A percentile compares a stretch with the other conserved stretches of the same genome.
Conservation (phyloP, 306 rosid species). For the Vigna hirtella region DNA sequence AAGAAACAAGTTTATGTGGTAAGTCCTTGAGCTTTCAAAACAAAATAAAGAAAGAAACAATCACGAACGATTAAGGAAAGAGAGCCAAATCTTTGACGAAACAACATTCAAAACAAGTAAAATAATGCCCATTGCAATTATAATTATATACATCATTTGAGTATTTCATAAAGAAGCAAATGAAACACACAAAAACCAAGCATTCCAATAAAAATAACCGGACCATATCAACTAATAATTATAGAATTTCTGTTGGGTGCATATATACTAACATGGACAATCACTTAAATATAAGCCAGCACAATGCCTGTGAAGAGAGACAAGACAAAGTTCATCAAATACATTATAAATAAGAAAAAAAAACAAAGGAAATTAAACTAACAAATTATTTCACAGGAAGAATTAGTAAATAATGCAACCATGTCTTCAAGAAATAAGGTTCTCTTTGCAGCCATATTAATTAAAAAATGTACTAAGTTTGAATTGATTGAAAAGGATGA, state of each 20-base stretch:
- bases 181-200: constrained; percentile 6
- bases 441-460: constrained; percentile 10
- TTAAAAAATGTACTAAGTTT: constrained; percentile 1
- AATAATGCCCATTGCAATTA: constrained; percentile 24
- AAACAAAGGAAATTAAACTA: neutral
- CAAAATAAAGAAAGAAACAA: constrained; percentile 1
- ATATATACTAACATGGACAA: constrained; percentile 7
- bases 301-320: constrained; percentile 4
- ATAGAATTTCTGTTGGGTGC: neutral
- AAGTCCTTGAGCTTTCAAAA: constrained; percentile 41
- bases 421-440: neutral
- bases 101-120: constrained; percentile 20
- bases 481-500: constrained; percentile 3
- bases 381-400: neutral
- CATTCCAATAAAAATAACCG: constrained; percentile 8
- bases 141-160: constrained; percentile 7
- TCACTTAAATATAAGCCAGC: neutral
- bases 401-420: constrained; percentile 5
- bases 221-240: neutral
- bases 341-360: neutral
- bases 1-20: constrained; percentile 17
- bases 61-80: neutral
- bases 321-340: constrained; percentile 13
- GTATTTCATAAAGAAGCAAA: constrained; percentile 29
- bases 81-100: constrained; percentile 32